These are phyloP conservation scores for Aspergillus thermomutatus DNA, from an alignment of 2,329 filamentous ascomycete species.

Conservation along the genomic window DNA sequence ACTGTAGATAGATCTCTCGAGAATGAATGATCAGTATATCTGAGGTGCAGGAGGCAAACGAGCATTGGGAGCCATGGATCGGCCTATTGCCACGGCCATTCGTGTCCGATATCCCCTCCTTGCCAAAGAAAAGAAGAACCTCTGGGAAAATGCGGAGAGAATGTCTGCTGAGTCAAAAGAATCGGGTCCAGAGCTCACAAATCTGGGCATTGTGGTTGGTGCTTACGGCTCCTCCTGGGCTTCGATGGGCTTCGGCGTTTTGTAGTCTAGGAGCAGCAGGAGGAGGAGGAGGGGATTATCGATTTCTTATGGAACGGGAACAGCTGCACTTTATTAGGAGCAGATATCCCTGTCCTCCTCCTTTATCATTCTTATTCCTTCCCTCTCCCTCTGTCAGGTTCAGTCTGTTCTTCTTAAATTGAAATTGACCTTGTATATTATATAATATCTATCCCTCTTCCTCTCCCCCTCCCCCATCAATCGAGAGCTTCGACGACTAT, in stretches of 20 bases:
- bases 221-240: background rate
- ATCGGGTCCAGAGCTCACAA: constrained; percentile 15
- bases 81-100: background rate
- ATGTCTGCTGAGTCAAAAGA: constrained; percentile 19
- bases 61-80: background rate
- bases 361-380: constrained; percentile 5
- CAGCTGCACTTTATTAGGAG: constrained; percentile 5
- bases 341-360: constrained; percentile 14
- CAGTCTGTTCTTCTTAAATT: background rate
- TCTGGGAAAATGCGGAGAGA: constrained; percentile 16
- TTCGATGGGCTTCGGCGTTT: constrained; percentile 7
- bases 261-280: constrained; percentile 1
- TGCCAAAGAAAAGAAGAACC: background rate
- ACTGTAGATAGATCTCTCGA: background rate
- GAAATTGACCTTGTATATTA: background rate
- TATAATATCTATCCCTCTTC: background rate
- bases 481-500: constrained; percentile 2
- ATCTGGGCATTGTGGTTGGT: constrained; percentile 15
- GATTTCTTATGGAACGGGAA: constrained; percentile 2
- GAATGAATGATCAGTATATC: background rate
- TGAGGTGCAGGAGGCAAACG: background rate
- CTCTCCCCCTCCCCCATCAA: background rate
- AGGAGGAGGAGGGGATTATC: background rate
- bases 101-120: background rate
- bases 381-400: constrained; percentile 3